A percentile compares a stretch with the other conserved stretches of the same genome.
Conservation (phyloP, 2,329 filamentous ascomycete species). For the Corniculantispora saksenae region DNA sequence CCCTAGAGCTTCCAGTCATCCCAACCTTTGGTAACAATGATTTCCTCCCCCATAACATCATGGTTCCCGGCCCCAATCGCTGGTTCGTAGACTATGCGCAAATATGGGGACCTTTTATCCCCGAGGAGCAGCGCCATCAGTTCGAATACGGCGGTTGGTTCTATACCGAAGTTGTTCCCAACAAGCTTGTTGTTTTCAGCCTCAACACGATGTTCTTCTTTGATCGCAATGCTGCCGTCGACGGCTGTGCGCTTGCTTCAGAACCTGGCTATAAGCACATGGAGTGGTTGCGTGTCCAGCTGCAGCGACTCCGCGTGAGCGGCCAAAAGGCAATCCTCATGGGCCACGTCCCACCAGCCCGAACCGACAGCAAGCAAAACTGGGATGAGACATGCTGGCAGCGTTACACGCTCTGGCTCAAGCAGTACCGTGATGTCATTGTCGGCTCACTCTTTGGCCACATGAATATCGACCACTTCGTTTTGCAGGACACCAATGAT, state of each 20-base stretch:
- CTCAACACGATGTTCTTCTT: slow-evolving; percentile 97
- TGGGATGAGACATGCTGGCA: slow-evolving; percentile 99
- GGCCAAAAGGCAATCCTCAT: slow-evolving; percentile 94
- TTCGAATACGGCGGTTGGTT: slow-evolving; percentile 96
- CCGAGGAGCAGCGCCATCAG: slow-evolving; percentile 85
- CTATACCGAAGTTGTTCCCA: slow-evolving; percentile 85
- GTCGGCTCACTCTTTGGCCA: slow-evolving; percentile 81
- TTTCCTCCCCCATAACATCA: slow-evolving; percentile 94
- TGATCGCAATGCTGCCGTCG: slow-evolving; percentile 86
- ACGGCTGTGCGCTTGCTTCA: slow-evolving; percentile 76
- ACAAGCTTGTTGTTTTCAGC: slow-evolving; percentile 84
- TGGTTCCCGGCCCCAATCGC: slow-evolving; percentile 79
- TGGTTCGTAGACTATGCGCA: slow-evolving; percentile 78
- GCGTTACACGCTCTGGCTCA: slow-evolving; percentile 89
- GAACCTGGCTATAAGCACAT: slow-evolving; percentile 94
- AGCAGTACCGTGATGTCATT: slow-evolving; percentile 88
- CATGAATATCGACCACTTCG: slow-evolving; percentile 98
- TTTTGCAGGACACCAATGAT: slow-evolving; percentile 82
- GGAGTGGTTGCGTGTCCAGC: slow-evolving; percentile 90
- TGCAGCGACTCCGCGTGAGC: slow-evolving; percentile 77
- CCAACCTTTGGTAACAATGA: slow-evolving; percentile 97
- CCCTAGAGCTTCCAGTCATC: slow-evolving; percentile 73
- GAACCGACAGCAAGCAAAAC: slow-evolving; percentile 78
- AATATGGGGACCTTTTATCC: slow-evolving; percentile 86
- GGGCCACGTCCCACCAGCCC: slow-evolving; percentile 89